phyloP scores from a whole-genome alignment of 306 rosid genomes.

The Castanea sativa region DNA sequence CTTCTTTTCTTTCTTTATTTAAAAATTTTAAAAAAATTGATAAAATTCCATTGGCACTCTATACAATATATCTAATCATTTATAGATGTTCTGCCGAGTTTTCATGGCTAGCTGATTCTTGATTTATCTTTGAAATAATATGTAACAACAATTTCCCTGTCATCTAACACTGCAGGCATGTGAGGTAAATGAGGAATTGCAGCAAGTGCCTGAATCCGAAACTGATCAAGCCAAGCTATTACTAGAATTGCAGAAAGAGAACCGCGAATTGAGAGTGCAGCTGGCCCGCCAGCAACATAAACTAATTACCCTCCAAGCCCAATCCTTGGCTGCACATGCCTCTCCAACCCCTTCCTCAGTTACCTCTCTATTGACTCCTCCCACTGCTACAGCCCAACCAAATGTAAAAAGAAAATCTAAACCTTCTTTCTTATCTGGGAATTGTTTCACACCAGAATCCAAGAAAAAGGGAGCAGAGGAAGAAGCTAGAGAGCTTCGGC shows the following conservation, averaged over 20 bases:
- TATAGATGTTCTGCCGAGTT: background rate
- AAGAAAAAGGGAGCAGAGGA: slow-evolving; percentile 65
- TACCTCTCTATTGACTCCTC: slow-evolving; percentile 64
- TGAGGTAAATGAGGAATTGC: slow-evolving; percentile 57
- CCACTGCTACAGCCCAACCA: slow-evolving; percentile 58
- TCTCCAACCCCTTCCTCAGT: slow-evolving; percentile 80
- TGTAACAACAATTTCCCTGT: slow-evolving; percentile 10
- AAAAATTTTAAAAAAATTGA: too few species aligned
- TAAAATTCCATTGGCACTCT: too few species aligned
- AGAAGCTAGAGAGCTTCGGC: slow-evolving; percentile 54
- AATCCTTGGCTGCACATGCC: slow-evolving; percentile 66
- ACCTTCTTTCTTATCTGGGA: slow-evolving; percentile 63
- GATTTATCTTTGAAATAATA: background rate
- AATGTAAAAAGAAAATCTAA: slow-evolving; percentile 58
- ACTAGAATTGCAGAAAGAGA: slow-evolving; percentile 83
- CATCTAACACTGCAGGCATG: slow-evolving; percentile 44
- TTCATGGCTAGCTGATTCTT: background rate
- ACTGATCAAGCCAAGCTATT: slow-evolving; percentile 77
- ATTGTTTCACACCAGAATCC: slow-evolving; percentile 78
- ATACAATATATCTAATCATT: too few species aligned
- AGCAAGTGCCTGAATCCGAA: slow-evolving; percentile 54
- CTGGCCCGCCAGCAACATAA: slow-evolving; percentile 80
- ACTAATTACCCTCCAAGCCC: slow-evolving; percentile 63
- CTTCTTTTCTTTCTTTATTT: background rate
- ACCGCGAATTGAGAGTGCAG: slow-evolving; percentile 74